Percentiles rank a stretch among this genome's conserved stretches.
These are phyloP conservation scores for Corchorus capsularis DNA, from an alignment of 345 rosid genomes.

Conservation along the genomic window DNA sequence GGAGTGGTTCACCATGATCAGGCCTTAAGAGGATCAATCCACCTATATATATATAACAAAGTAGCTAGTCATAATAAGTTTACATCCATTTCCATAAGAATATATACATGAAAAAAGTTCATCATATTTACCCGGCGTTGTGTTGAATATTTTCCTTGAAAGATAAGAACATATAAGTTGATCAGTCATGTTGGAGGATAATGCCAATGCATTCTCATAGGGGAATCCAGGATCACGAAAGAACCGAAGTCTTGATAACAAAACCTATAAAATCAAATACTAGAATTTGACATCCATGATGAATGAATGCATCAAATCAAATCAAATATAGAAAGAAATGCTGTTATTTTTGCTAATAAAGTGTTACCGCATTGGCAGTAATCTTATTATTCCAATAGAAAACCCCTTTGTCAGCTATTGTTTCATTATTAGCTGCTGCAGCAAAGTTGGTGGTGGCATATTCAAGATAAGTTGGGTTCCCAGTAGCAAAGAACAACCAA, in stretches of 20 bases:
- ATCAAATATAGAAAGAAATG: neutral
- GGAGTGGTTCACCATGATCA: conserved; percentile 36
- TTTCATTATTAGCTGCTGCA: conserved; percentile 44
- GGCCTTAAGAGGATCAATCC: conserved; percentile 57
- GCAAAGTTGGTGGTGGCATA: conserved; percentile 38
- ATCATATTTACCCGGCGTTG: conserved; percentile 40
- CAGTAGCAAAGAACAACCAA: conserved; percentile 64
- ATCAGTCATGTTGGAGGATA: conserved; percentile 37
- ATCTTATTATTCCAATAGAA: conserved; percentile 71
- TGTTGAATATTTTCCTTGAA: conserved; percentile 31
- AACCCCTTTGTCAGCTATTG: conserved; percentile 35
- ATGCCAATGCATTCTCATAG: conserved; percentile 35
- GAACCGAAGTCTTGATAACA: conserved; percentile 49
- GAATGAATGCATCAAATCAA: neutral
- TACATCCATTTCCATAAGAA: neutral
- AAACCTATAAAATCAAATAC: conserved; percentile 38
- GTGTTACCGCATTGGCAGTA: conserved; percentile 49
- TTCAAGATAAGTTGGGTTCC: conserved; percentile 47
- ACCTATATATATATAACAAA: conserved; percentile 43
- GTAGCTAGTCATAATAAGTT: too few relatives aligned
- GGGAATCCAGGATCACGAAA: conserved; percentile 57
- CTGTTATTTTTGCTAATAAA: neutral
- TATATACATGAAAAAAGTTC: neutral
- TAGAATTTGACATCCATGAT: conserved; percentile 4
- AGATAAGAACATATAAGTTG: conserved; percentile 50